phyloP scores from a whole-genome alignment of 2,329 filamentous ascomycete genomes.

The Penicillium vulpinum region DNA sequence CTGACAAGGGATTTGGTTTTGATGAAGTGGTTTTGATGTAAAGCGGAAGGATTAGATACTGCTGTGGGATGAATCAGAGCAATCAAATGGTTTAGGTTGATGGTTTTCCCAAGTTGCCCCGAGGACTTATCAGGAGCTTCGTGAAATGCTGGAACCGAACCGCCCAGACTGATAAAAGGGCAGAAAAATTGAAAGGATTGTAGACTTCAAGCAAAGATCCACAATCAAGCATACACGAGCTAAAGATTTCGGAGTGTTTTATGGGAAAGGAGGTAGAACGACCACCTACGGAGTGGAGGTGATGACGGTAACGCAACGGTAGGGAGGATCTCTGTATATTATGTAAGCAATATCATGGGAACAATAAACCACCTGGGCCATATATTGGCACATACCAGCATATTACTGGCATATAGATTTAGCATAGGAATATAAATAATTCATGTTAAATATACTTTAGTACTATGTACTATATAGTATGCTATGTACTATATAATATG shows the following conservation, averaged over 20 bases:
- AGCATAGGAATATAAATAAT: too few species aligned
- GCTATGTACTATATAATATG: too few species aligned
- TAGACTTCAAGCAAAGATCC: not conserved
- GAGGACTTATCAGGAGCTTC: conserved; percentile 5
- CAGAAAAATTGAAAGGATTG: not conserved
- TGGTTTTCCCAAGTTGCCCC: not conserved
- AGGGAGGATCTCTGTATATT: conserved; percentile 11
- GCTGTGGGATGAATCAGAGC: not conserved
- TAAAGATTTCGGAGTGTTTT: not conserved
- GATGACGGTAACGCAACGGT: conserved; percentile 12
- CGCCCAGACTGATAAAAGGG: not conserved
- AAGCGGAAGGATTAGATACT: not conserved
- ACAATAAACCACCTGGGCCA: too few species aligned
- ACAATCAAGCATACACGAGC: conserved; percentile 3
- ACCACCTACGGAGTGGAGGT: conserved; percentile 9
- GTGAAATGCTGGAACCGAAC: not conserved
- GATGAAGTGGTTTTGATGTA: not conserved
- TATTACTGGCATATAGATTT: not conserved
- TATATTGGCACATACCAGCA: not conserved
- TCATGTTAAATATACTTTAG: too few species aligned
- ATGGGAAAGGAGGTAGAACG: conserved; percentile 6
- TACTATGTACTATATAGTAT: too few species aligned
- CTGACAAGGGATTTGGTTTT: not conserved
- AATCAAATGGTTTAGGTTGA: conserved; percentile 4
- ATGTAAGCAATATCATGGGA: not conserved